Base-by-base conservation (phyloP, 176 grass and related monocot species). In the Musa schizocarpa region DNA sequence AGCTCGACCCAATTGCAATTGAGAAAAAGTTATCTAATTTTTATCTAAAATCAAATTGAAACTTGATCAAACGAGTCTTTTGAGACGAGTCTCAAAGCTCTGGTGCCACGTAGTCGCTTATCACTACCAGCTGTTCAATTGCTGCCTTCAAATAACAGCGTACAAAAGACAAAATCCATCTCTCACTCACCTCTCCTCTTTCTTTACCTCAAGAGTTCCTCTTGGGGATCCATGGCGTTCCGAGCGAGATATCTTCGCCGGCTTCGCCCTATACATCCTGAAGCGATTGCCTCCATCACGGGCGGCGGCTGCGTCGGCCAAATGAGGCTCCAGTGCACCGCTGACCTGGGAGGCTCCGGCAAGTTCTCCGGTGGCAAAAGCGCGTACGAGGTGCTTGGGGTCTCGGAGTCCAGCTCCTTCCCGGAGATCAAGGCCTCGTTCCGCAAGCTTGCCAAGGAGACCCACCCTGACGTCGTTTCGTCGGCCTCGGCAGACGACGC, bases 321-420 rank as follows among this genome's bases (percentile, higher is more conserved):
- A 63, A 81, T 61, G 65, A 49, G 64, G 24, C 52, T 22, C 17
- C 72, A 76, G 20, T 80, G 69, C 53, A 70, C 69, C 43, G 53
- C 70, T 26, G 73, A 11, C 13, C 63, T 19, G 8, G 71, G 81
- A 5, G 65, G 48, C 13, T 22, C 51, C 17, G 71, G 78, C 55
- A 82, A 74, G 63, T 77, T 65, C 75, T 85, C 77, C 24, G 87
- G 63, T 0, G 80, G 82, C 24, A 88, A 82, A 79, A 98, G 84
- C 90, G 94, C 94, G 66, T 98, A 98, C 76, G 94, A 98, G 74
- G 88, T 98, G 13, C 83, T 98, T 21, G 88, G 88, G n/a, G 80
- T 97, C 1, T 77, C 63, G n/a, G 82, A 98, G 82, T 65, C 80
- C 57, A 91, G 94, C 82, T 89, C 90, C 48, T 63, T 65, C 71